Evolutionary conservation across 208 protist species (phyloP), one percentile per base, ranked within the genome.

Genomic region (Trypanosoma congolense): DNA sequence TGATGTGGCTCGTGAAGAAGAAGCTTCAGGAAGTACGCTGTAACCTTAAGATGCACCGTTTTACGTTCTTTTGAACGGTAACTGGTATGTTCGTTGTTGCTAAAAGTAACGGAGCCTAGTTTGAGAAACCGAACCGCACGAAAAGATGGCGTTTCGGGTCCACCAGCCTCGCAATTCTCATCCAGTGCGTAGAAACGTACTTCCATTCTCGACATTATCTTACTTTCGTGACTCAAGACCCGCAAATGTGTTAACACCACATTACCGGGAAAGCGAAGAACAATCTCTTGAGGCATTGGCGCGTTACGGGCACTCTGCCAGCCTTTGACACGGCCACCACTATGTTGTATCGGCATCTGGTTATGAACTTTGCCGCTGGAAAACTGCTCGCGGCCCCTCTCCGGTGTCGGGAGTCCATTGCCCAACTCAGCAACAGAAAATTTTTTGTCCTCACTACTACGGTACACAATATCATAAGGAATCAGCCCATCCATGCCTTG

Each of bases 1-100:
- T 60, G 61, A 50, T 90, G 86, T 5, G 85, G 83, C 1, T 56
- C 38, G 48, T 82, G 56, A 63, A 96, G 86, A 10, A 95, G 68
- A 2, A 96, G 72, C 53, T 90, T 92, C n/a, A 96, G 31, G 54
- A 90, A 93, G 49, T 92, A 90, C 5, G 87, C 85, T 58, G 79
- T 67, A 0, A 74, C 80, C 22, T 87, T 71, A 5, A 96, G 56
- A 59, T 96, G 83, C 3, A 96, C 81, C 4, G 87, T 96, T 52
- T 95, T 96, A 35, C 84, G 75, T 61, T 96, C 90, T 52, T 89
- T 88, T n/a, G 75, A 70, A 30, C 70, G 71, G 71, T 80, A 90
- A 16, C 81, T 53, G 2, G 80, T 85, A 24, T 87, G 77, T 41
- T 91, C 73, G 56, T 93, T 93, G 58, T 58, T 77, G 57, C 76